Evolutionary conservation across 1,139 yeast genomes (phyloP).

Genomic region (Groenewaldozyma sp.): DNA sequence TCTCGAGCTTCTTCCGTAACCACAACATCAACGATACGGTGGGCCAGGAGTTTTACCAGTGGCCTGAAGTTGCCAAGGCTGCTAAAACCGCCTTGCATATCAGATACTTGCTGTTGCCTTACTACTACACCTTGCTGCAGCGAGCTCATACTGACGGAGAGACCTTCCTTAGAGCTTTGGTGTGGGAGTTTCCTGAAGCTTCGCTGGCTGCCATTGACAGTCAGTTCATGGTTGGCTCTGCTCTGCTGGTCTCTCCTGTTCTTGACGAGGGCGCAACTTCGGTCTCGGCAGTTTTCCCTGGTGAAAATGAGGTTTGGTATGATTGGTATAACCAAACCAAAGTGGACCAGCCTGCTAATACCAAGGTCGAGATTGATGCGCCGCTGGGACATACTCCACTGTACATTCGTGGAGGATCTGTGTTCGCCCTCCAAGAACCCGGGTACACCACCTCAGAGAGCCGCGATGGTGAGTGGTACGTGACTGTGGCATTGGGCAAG

Average conservation of each 20-base stretch:
- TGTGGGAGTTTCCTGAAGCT: constrained; percentile 17
- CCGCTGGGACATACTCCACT: constrained; percentile 18
- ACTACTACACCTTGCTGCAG: constrained; percentile 14
- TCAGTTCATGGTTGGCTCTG: constrained; percentile 16
- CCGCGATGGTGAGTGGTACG: constrained; percentile 28
- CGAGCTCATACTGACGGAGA: constrained; percentile 13
- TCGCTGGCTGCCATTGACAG: constrained; percentile 8
- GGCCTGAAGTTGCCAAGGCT: constrained; percentile 13
- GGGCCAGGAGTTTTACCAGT: constrained; percentile 14
- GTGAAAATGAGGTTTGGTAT: constrained; percentile 27
- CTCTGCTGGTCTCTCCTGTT: constrained; percentile 16
- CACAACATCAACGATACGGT: constrained; percentile 12
- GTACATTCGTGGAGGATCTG: constrained; percentile 14
- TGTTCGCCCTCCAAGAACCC: constrained; percentile 26
- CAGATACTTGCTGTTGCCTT: constrained; percentile 15
- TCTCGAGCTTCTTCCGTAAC: constrained; percentile 16
- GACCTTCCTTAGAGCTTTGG: constrained; percentile 13
- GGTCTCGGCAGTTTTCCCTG: constrained; percentile 27
- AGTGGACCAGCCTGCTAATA: constrained; percentile 17
- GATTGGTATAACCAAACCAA: constrained; percentile 30
- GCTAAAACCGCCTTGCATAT: constrained; percentile 12
- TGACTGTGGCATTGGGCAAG: constrained; percentile 27
- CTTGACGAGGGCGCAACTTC: constrained; percentile 13
- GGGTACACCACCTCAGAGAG: constrained; percentile 29
- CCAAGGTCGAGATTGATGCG: constrained; percentile 14